Conservation (phyloP, 306 rosid genomes). For the Trichosanthes truncata region DNA sequence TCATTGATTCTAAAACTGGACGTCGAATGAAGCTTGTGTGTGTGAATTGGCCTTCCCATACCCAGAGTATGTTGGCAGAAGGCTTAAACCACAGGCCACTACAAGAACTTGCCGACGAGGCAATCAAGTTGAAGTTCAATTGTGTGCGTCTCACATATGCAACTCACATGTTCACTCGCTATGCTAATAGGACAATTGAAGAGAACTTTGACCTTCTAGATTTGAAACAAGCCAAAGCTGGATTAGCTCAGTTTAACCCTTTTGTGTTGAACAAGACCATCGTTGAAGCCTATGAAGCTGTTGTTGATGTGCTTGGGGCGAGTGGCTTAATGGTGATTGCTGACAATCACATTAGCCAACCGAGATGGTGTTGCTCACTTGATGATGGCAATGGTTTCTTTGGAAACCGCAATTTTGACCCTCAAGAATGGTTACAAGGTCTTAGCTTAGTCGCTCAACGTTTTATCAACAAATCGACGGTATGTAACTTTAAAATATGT, state of each 20-base stretch:
- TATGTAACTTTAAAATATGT: not conserved
- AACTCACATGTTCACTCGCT: constrained; percentile 45
- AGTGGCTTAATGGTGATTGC: constrained; percentile 27
- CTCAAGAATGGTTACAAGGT: constrained; percentile 43
- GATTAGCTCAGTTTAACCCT: constrained; percentile 27
- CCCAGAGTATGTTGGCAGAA: constrained; percentile 32
- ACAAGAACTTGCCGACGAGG: constrained; percentile 17
- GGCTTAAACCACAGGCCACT: constrained; percentile 31
- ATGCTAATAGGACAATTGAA: not conserved
- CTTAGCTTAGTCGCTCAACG: constrained; percentile 29
- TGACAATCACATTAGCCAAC: constrained; percentile 51
- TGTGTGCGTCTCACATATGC: constrained; percentile 49
- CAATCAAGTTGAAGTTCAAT: constrained; percentile 13
- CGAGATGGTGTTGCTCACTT: constrained; percentile 44
- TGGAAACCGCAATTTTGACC: constrained; percentile 31
- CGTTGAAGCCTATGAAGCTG: constrained; percentile 23
- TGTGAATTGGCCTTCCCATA: constrained; percentile 34
- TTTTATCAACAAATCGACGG: constrained; percentile 19
- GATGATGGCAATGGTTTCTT: constrained; percentile 52
- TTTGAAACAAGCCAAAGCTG: constrained; percentile 13
- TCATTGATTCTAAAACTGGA: constrained; percentile 23
- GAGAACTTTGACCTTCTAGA: constrained; percentile 15
- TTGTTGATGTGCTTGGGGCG: constrained; percentile 26
- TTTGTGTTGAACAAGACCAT: constrained; percentile 24
- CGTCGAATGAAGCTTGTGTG: constrained; percentile 29